These are phyloP conservation scores for Russula virescens DNA, from an alignment of 768 basidiomycete species.

Conservation along the genomic window DNA sequence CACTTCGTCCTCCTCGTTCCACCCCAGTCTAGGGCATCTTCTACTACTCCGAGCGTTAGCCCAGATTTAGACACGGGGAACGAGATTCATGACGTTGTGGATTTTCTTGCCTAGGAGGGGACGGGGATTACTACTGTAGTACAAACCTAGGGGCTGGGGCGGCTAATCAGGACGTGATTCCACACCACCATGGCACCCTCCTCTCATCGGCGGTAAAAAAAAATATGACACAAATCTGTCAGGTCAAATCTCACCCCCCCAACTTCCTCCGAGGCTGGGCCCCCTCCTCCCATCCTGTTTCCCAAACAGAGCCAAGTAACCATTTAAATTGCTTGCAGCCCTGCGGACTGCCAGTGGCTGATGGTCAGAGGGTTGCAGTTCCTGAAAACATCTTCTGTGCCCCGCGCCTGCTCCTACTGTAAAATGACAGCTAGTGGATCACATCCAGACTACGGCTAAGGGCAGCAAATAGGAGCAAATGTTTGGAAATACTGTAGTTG, in stretches of 20 bases:
- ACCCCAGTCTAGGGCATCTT: slow-evolving; percentile 1
- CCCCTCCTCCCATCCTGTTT: not conserved
- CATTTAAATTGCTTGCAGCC: slow-evolving; percentile 2
- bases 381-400: too few relatives aligned
- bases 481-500: too few relatives aligned
- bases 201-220: slow-evolving; percentile 1
- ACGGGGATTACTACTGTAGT: not conserved
- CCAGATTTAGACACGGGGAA: not conserved
- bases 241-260: not conserved
- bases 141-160: not conserved
- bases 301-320: slow-evolving; percentile 1
- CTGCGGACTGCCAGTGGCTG: too few relatives aligned
- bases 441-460: too few relatives aligned
- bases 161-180: slow-evolving; percentile 6
- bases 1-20: not conserved
- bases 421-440: too few relatives aligned
- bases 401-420: too few relatives aligned
- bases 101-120: not conserved
- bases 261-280: not conserved
- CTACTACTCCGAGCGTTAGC: not conserved
- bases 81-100: not conserved
- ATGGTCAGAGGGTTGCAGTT: too few relatives aligned
- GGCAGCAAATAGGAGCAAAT: too few relatives aligned
- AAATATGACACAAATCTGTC: slow-evolving; percentile 2
- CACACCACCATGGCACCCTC: slow-evolving; percentile 2